A percentile compares a stretch with the other conserved stretches of the same genome.
These are phyloP conservation scores for Microcyclospora pomicola DNA, from an alignment of 2,329 filamentous ascomycete genomes.

Conservation along the genomic window DNA sequence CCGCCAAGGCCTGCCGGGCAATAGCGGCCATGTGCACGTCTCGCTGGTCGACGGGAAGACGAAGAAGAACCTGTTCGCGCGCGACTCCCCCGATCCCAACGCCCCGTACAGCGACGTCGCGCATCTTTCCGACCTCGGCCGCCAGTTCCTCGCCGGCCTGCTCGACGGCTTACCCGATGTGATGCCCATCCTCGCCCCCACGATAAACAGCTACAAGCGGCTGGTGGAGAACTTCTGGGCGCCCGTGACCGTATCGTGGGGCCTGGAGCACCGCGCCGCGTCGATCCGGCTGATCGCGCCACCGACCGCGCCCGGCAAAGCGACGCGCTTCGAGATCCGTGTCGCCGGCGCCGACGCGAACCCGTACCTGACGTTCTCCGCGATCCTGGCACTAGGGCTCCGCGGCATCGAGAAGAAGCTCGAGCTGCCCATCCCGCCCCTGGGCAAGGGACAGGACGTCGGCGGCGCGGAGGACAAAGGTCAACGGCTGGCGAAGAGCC, in stretches of 20 bases:
- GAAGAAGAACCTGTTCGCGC: slow-evolving; percentile 74
- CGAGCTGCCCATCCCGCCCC: slow-evolving; percentile 63
- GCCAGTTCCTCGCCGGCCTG: slow-evolving; percentile 84
- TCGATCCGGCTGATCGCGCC: slow-evolving; percentile 82
- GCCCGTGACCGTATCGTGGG: slow-evolving; percentile 94
- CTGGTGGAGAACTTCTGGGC: slow-evolving; percentile 99
- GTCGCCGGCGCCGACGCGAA: slow-evolving; percentile 93
- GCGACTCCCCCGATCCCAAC: slow-evolving; percentile 56
- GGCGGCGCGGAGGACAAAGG: slow-evolving; percentile 60
- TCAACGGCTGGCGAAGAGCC: slow-evolving; percentile 62
- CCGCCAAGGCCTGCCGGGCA: slow-evolving; percentile 76
- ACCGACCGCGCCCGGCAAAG: slow-evolving; percentile 68
- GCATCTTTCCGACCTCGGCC: slow-evolving; percentile 71
- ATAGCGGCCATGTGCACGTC: slow-evolving; percentile 91
- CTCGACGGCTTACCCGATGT: slow-evolving; percentile 81
- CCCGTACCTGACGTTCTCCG: slow-evolving; percentile 71
- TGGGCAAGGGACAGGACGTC: slow-evolving; percentile 73
- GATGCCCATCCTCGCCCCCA: slow-evolving; percentile 91
- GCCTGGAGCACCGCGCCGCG: slow-evolving; percentile 83
- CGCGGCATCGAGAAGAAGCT: slow-evolving; percentile 87
- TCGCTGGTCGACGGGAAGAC: slow-evolving; percentile 60
- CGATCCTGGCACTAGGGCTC: slow-evolving; percentile 79
- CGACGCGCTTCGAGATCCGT: slow-evolving; percentile 83
- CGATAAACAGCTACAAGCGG: slow-evolving; percentile 94
- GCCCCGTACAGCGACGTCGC: slow-evolving; percentile 62